These are phyloP conservation scores for Striga hermonthica DNA, from an alignment of 305 asterid genomes.

Conservation along the genomic window DNA sequence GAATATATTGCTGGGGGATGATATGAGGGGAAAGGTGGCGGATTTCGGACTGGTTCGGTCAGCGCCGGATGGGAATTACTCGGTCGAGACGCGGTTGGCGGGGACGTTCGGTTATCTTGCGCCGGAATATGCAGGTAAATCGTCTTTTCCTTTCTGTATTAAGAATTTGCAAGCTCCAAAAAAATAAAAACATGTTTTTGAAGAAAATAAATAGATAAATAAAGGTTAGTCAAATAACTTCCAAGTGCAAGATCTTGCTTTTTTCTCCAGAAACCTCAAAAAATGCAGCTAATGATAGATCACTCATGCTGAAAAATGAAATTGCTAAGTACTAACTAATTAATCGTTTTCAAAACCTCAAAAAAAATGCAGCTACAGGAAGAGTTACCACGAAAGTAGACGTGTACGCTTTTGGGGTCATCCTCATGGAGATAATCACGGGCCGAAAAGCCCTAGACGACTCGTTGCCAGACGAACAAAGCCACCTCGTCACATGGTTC, in stretches of 20 bases:
- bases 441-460: constrained; percentile 74
- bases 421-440: constrained; percentile 76
- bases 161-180: not conserved
- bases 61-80: constrained; percentile 57
- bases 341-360: not conserved
- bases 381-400: constrained; percentile 80
- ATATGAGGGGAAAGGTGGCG: constrained; percentile 83
- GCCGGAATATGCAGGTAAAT: constrained; percentile 79
- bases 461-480: constrained; percentile 53
- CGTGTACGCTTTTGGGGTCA: constrained; percentile 81
- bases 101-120: constrained; percentile 98
- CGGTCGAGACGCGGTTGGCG: constrained; percentile 66
- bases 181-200: too few species aligned
- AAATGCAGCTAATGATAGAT: not conserved
- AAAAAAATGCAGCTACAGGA: constrained; percentile 63
- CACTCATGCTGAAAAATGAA: not conserved
- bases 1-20: constrained; percentile 75
- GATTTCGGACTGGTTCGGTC: constrained; percentile 85
- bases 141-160: constrained; percentile 20
- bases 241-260: not conserved
- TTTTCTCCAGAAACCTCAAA: not conserved
- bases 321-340: not conserved
- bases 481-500: constrained; percentile 74
- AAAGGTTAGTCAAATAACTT: too few species aligned
- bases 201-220: too few species aligned